Evolutionary conservation across 345 rosid genomes (phyloP).

Genomic region (Ceriops decandra): DNA sequence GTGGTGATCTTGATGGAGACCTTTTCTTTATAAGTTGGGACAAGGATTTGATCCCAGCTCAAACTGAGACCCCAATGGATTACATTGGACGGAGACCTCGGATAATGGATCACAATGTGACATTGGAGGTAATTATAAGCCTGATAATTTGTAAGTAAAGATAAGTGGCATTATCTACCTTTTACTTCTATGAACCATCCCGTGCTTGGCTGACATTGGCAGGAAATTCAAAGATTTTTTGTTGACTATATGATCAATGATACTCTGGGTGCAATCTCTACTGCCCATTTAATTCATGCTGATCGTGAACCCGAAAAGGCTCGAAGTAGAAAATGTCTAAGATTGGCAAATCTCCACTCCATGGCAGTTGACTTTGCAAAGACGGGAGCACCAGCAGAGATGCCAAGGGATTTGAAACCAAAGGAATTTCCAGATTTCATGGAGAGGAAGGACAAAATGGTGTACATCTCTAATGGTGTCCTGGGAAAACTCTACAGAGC

Average conservation of each 20-base stretch:
- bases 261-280: constrained; percentile 84
- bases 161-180: background rate
- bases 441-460: constrained; percentile 62
- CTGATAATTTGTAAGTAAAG: background rate
- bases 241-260: constrained; percentile 90
- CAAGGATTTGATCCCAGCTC: constrained; percentile 60
- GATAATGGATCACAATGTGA: constrained; percentile 83
- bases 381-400: constrained; percentile 92
- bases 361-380: constrained; percentile 95
- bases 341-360: constrained; percentile 83
- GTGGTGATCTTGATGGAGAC: constrained; percentile 99
- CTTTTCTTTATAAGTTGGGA: constrained; percentile 87
- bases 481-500: constrained; percentile 83
- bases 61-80: constrained; percentile 83
- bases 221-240: constrained; percentile 86
- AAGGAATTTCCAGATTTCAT: constrained; percentile 87
- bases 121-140: constrained; percentile 52
- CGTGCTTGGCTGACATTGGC: constrained; percentile 24
- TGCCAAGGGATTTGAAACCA: constrained; percentile 76
- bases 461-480: constrained; percentile 53
- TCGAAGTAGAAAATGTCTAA: constrained; percentile 59
- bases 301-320: constrained; percentile 78
- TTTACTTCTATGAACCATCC: background rate
- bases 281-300: constrained; percentile 86
- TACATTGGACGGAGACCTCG: constrained; percentile 69